phyloP scores from a whole-genome alignment of 108 stramenopile genomes.

The Nannochloropsis oceanica region DNA sequence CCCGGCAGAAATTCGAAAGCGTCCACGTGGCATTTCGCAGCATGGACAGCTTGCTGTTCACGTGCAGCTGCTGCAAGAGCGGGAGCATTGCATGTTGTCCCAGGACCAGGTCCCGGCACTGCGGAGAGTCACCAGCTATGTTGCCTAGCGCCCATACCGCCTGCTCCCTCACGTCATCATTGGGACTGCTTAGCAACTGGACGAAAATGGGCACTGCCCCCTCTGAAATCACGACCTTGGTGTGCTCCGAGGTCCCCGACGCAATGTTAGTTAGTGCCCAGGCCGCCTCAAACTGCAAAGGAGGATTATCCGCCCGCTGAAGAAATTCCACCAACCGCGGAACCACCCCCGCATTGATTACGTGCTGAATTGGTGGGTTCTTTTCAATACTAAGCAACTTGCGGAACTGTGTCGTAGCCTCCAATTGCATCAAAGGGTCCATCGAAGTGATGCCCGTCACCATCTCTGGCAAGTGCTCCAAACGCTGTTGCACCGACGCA shows the following conservation, averaged over 20 bases:
- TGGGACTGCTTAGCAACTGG: conserved; percentile 63
- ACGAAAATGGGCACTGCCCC: conserved; percentile 97
- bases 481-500: conserved; percentile 5
- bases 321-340: conserved; percentile 91
- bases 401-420: conserved; percentile 85
- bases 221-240: conserved; percentile 87
- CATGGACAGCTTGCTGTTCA: conserved; percentile 71
- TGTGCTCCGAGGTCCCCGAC: conserved; percentile 88
- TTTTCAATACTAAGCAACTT: conserved; percentile 86
- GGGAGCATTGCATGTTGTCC: conserved; percentile 74
- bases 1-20: conserved; percentile 93
- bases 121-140: conserved; percentile 93
- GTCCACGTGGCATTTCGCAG: conserved; percentile 98
- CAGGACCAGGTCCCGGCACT: conserved; percentile 86
- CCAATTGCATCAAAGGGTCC: conserved; percentile 51
- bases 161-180: conserved; percentile 94
- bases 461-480: conserved; percentile 71
- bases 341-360: conserved; percentile 88
- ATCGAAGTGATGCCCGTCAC: conserved; percentile 70
- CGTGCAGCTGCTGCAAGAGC: conserved; percentile 64
- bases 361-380: conserved; percentile 94
- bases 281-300: conserved; percentile 89
- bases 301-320: conserved; percentile 57
- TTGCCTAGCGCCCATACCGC: conserved; percentile 98
- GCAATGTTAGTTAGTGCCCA: conserved; percentile 99